Evolutionary conservation across 352 stramenopile genomes (phyloP).

Genomic region (Phytophthora nicotianae): DNA sequence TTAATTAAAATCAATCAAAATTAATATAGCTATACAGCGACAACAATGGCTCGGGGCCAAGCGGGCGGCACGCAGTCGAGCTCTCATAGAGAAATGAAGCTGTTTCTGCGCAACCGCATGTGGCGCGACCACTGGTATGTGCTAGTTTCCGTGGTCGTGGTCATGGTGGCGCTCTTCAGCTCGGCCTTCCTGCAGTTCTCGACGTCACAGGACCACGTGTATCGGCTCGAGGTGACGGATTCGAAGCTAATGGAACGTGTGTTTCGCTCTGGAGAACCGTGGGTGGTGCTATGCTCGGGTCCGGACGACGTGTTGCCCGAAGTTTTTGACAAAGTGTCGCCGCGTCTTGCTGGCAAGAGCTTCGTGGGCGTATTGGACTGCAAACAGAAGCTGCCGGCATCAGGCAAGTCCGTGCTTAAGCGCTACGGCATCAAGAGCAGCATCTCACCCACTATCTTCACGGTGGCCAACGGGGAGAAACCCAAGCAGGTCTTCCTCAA

Average conservation of each 20-base stretch:
- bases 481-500: conserved; percentile 80
- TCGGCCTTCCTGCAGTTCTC: conserved; percentile 72
- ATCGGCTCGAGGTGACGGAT: conserved; percentile 68
- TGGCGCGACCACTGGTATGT: conserved; percentile 80
- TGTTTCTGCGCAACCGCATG: conserved; percentile 85
- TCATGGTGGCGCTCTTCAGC: conserved; percentile 70
- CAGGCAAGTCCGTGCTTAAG: conserved; percentile 62
- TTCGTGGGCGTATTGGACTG: conserved; percentile 81
- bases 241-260: conserved; percentile 61
- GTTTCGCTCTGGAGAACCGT: conserved; percentile 82
- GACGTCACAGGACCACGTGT: conserved; percentile 62
- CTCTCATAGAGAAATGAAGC: conserved; percentile 58
- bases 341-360: conserved; percentile 58
- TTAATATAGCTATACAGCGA: neutral
- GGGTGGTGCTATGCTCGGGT: conserved; percentile 77
- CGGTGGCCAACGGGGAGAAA: conserved; percentile 73
- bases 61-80: conserved; percentile 34
- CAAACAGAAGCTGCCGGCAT: conserved; percentile 51
- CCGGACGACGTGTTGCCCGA: conserved; percentile 75
- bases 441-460: conserved; percentile 80
- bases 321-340: conserved; percentile 69
- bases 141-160: conserved; percentile 45
- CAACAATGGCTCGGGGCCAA: conserved; percentile 35
- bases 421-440: conserved; percentile 67
- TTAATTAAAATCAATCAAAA: too few relatives aligned